Evolutionary conservation across 495 filamentous ascomycete genomes (phyloP).

Genomic region (Arthonia radiata): DNA sequence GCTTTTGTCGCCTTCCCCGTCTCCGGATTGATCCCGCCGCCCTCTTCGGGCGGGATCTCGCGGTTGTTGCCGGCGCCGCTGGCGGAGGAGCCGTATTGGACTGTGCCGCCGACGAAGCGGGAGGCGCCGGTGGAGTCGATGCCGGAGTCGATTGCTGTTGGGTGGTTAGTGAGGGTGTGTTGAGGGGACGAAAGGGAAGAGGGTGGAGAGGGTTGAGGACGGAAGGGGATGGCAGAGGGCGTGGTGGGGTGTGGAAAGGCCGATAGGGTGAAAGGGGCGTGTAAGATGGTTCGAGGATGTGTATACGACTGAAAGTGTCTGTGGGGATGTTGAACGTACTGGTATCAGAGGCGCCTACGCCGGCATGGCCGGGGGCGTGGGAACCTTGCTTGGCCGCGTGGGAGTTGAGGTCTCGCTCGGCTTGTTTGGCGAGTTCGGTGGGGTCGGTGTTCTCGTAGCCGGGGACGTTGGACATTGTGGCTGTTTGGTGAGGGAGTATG

Average conservation of each 20-base stretch:
- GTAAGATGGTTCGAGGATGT: no score
- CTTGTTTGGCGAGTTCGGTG: slow-evolving; percentile 17
- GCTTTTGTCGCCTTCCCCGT: slow-evolving; percentile 23
- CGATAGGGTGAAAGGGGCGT: no score
- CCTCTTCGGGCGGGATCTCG: slow-evolving; percentile 26
- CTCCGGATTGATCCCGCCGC: slow-evolving; percentile 20
- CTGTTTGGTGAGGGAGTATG: no score
- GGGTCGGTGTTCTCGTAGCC: slow-evolving; percentile 14
- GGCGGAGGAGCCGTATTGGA: slow-evolving; percentile 22
- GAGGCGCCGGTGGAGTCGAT: slow-evolving; percentile 21
- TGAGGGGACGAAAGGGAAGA: no score
- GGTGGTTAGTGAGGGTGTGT: background rate
- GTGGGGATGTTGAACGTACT: no score
- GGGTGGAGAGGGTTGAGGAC: no score
- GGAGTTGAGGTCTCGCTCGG: slow-evolving; percentile 29
- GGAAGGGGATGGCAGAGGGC: no score
- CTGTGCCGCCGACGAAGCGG: slow-evolving; percentile 19
- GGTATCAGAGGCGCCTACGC: no score
- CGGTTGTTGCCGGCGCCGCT: slow-evolving; percentile 24
- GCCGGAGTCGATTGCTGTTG: slow-evolving; percentile 25
- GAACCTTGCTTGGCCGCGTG: slow-evolving; percentile 23
- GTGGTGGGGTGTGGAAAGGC: no score
- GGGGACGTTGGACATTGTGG: no score
- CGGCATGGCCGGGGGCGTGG: no score
- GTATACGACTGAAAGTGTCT: no score